These are phyloP conservation scores for Oenanthe javanica DNA, from an alignment of 140 eudicot genomes.

Conservation along the genomic window DNA sequence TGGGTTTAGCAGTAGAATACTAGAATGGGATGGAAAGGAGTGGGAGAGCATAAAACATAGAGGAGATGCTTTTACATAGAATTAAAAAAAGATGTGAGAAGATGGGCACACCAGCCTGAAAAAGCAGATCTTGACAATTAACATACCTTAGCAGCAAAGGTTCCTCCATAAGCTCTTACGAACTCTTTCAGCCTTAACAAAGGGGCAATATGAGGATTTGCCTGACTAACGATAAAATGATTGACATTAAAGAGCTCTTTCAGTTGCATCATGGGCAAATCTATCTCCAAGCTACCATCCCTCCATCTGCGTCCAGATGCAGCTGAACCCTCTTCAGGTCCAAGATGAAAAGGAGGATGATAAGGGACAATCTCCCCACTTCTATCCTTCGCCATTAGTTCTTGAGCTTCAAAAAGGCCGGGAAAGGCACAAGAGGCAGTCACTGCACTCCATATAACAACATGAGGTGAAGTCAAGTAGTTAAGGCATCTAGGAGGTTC, in stretches of 20 bases:
- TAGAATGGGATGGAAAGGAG: not conserved
- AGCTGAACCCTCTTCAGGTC: constrained; percentile 55
- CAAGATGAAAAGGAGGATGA: constrained; percentile 90
- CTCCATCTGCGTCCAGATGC: constrained; percentile 83
- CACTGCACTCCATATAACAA: constrained; percentile 97
- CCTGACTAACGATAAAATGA: constrained; percentile 96
- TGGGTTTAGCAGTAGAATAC: not conserved
- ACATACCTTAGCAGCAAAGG: constrained; percentile 91
- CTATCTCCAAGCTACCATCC: constrained; percentile 96
- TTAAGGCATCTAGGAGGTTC: constrained; percentile 94
- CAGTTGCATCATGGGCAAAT: constrained; percentile 93
- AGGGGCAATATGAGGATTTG: constrained; percentile 94
- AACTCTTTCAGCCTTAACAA: constrained; percentile 67
- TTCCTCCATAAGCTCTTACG: constrained; percentile 86
- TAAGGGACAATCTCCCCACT: constrained; percentile 91
- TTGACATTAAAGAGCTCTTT: constrained; percentile 93
- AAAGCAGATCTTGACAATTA: not conserved
- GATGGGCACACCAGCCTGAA: not conserved
- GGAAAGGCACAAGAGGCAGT: constrained; percentile 99
- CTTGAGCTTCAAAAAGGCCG: constrained; percentile 96
- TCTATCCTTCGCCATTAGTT: constrained; percentile 90
- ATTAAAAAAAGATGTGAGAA: not conserved
- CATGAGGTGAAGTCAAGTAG: constrained; percentile 92
- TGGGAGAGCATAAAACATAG: not conserved
- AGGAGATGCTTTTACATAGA: not conserved